phyloP scores from a whole-genome alignment of 495 filamentous ascomycete species.

The Pyronema domesticum region DNA sequence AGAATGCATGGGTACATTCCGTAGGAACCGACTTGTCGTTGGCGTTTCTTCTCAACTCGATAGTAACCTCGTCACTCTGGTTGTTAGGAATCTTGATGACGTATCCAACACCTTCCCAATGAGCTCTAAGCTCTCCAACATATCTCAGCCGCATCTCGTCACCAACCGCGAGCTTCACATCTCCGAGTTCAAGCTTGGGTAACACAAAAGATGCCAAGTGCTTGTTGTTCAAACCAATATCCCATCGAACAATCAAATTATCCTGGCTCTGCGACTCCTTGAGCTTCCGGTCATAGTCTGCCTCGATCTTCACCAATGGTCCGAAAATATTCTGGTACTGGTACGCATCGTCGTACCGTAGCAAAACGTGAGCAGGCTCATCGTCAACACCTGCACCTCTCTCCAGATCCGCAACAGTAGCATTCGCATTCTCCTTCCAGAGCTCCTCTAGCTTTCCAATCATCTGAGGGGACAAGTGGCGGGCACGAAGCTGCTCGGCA shows the following conservation, averaged over 20 bases:
- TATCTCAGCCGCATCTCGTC: slow-evolving; percentile 98
- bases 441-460: slow-evolving; percentile 96
- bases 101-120: slow-evolving; percentile 97
- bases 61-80: slow-evolving; percentile 92
- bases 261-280: slow-evolving; percentile 98
- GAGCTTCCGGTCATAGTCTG: slow-evolving; percentile 97
- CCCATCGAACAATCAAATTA: slow-evolving; percentile 83
- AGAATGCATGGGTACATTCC: slow-evolving; percentile 96
- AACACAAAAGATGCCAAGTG: slow-evolving; percentile 90
- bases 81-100: slow-evolving; percentile 99
- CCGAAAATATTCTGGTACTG: slow-evolving; percentile 99
- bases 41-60: slow-evolving; percentile 78
- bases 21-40: slow-evolving; percentile 90
- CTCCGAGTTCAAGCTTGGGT: slow-evolving; percentile 90
- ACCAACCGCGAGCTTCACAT: slow-evolving; percentile 94
- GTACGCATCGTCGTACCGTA: slow-evolving; percentile 93
- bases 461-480: slow-evolving; percentile 85
- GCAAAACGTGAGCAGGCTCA: slow-evolving; percentile 77
- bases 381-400: slow-evolving; percentile 89
- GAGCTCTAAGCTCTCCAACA: slow-evolving; percentile 77
- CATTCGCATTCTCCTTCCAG: slow-evolving; percentile 90
- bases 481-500: slow-evolving; percentile 84
- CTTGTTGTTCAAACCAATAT: slow-evolving; percentile 93
- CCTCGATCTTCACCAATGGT: slow-evolving; percentile 95
- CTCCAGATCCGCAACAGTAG: slow-evolving; percentile 82